Evolutionary conservation across 1,139 yeast species (phyloP).

Genomic region (Yamadazyma triangularis): DNA sequence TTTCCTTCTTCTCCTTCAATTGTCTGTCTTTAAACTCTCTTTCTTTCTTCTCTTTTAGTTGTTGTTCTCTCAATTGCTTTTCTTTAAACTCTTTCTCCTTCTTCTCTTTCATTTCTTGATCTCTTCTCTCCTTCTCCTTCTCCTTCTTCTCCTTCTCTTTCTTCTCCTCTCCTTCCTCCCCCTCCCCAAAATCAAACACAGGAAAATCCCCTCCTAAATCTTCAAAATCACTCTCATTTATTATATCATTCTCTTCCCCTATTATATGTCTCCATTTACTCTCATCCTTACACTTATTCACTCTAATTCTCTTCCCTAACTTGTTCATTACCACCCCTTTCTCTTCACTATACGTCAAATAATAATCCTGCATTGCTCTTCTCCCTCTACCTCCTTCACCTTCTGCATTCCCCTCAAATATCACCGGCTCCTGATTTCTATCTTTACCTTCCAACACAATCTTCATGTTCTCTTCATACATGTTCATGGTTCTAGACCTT

Average conservation of each 20-base stretch:
- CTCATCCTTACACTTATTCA: conserved; percentile 35
- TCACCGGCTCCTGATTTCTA: conserved; percentile 18
- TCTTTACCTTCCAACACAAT: conserved; percentile 30
- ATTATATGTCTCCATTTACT: conserved; percentile 14
- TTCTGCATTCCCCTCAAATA: conserved; percentile 45
- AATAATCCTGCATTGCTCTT: conserved; percentile 23
- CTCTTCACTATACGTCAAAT: conserved; percentile 18
- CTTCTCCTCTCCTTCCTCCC: conserved; percentile 14
- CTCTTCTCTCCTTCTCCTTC: conserved; percentile 1
- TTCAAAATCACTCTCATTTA: conserved; percentile 37
- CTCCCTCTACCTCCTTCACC: too few species aligned
- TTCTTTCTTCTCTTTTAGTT: neutral
- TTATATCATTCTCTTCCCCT: conserved; percentile 20
- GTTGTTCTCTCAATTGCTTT: too few species aligned
- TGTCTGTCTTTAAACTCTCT: conserved; percentile 4
- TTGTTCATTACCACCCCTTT: conserved; percentile 16
- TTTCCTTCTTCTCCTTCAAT: neutral
- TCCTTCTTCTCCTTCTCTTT: conserved; percentile 1
- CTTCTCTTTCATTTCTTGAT: too few species aligned
- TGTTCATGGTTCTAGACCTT: conserved; percentile 26
- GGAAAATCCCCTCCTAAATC: conserved; percentile 20
- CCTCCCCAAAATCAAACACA: conserved; percentile 17
- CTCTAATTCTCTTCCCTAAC: conserved; percentile 29
- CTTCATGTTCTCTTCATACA: conserved; percentile 33
- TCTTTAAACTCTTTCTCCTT: neutral